Evolutionary conservation across 139 green algal species (phyloP), one percentile per base, ranked within the genome.

Genomic region (Edaphochlamys debaryana): DNA sequence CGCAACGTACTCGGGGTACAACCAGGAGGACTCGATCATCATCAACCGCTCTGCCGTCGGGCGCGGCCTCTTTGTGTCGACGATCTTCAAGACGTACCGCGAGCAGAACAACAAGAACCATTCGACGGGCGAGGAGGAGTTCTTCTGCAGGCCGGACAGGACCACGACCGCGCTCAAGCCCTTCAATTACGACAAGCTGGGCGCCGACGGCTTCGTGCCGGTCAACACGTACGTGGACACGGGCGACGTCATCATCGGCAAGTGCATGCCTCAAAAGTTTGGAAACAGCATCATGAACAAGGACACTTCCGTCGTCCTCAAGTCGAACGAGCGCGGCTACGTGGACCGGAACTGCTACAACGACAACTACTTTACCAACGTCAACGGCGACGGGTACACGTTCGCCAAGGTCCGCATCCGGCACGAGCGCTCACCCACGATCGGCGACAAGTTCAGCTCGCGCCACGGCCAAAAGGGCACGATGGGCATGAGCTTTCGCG

Each of bases 21-120:
- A 95, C 87, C 90, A 94, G 78, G 92, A 95, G 79, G 92, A 95
- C 84, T 87, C 80, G 30, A 64, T 95, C 41, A 93, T 95, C 50
- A 83, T 91, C 67, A 92, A 91, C 74, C 74, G 84, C 41, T 73
- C 58, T 0, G 77, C 87, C 40, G 91, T 95, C 5, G 90, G 95
- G 66, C 82, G 92, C 9, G 92, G 92, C 25, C 86, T 94, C 50
- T 90, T 94, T 73, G 74, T 86, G 41, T 89, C 85, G 4, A 92
- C 93, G 34, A 88, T 90, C 67, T 93, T 90, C 87, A 37, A 81
- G 4, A 90, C 90, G n/a, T 93, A 86, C 85, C 40, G 79, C 1
- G 87, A 89, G 63, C 63, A 82, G 64, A 63, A 79, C 79, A 78
- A 82, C 54, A 75, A 75, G 63, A 84, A 80, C 42, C 69, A 85